Evolutionary conservation across 2,329 filamentous ascomycete genomes (phyloP).

Genomic region (Colletotrichum sp.): DNA sequence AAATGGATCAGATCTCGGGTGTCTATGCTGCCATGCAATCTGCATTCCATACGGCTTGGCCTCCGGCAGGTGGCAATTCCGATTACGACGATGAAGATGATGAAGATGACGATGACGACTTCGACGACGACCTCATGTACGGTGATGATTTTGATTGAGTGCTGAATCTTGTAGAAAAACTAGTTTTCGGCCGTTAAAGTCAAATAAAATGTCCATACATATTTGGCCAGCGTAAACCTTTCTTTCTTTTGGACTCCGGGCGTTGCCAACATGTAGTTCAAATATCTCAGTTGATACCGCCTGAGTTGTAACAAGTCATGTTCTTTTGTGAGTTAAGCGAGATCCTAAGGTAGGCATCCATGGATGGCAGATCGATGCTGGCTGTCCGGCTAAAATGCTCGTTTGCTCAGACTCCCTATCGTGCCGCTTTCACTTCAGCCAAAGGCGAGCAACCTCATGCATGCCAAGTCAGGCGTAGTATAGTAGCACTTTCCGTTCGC

Average conservation of each 20-base stretch:
- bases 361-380: too few relatives aligned
- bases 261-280: too few relatives aligned
- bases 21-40: background rate
- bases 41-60: background rate
- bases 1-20: too few relatives aligned
- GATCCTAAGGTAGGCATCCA: too few relatives aligned
- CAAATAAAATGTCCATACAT: rapidly evolving
- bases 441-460: background rate
- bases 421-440: background rate
- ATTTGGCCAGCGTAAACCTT: too few relatives aligned
- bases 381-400: too few relatives aligned
- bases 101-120: background rate
- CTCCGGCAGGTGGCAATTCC: background rate
- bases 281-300: too few relatives aligned
- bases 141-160: background rate
- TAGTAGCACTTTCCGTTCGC: background rate
- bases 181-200: too few relatives aligned
- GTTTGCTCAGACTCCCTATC: rapidly evolving
- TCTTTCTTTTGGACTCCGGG: too few relatives aligned
- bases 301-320: too few relatives aligned
- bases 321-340: too few relatives aligned
- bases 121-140: background rate
- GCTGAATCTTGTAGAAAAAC: rapidly evolving
- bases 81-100: background rate
- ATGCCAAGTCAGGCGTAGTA: background rate